These are phyloP conservation scores for Myxozyma neglecta DNA, from an alignment of 805 yeast genomes.

Conservation along the genomic window DNA sequence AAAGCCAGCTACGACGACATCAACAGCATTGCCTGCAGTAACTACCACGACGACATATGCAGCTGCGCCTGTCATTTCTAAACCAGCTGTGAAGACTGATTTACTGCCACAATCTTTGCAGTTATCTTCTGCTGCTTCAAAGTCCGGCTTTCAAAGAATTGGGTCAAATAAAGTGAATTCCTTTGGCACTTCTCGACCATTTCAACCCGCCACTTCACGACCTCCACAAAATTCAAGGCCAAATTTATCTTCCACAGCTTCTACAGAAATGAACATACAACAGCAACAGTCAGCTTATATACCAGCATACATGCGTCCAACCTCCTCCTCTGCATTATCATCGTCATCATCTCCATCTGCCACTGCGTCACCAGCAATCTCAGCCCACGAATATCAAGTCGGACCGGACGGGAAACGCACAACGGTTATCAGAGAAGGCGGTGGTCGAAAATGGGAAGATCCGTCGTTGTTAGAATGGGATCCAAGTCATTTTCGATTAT, in stretches of 20 bases:
- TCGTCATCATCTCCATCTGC: slow-evolving; percentile 4
- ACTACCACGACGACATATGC: slow-evolving; percentile 3
- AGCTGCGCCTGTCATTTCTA: slow-evolving; percentile 4
- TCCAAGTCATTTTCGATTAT: slow-evolving; percentile 66
- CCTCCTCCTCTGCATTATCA: background rate
- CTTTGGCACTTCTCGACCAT: slow-evolving; percentile 1
- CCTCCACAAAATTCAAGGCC: background rate
- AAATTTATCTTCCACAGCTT: background rate
- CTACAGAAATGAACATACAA: slow-evolving; percentile 8
- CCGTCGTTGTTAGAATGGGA: slow-evolving; percentile 58
- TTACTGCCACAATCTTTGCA: background rate
- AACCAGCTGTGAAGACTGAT: background rate
- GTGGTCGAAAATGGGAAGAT: slow-evolving; percentile 53
- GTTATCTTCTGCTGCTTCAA: background rate
- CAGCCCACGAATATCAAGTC: background rate
- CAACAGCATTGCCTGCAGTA: too few species aligned
- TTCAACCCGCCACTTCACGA: background rate
- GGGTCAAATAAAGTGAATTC: background rate
- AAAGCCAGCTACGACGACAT: background rate
- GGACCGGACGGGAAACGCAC: slow-evolving; percentile 26
- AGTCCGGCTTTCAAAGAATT: background rate
- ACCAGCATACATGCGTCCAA: slow-evolving; percentile 10
- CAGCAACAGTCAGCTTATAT: slow-evolving; percentile 27
- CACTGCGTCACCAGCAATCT: background rate
- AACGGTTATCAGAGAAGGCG: slow-evolving; percentile 47